phyloP scores from a whole-genome alignment of 225 moss, liverwort and hornwort genomes.

The Rhytidiadelphus loreus region DNA sequence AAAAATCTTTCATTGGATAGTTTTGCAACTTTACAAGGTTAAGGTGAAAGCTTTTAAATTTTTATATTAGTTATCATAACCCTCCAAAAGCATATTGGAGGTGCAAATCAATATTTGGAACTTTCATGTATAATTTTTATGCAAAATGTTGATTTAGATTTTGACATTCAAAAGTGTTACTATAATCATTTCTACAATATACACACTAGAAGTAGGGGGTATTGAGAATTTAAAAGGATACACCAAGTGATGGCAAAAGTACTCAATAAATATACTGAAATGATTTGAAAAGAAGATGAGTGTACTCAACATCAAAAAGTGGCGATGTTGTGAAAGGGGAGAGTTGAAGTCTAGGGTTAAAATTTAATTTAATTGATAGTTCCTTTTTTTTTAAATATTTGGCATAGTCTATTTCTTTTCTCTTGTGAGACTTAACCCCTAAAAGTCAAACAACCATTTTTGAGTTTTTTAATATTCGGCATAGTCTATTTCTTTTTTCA shows the following conservation, averaged over 20 bases:
- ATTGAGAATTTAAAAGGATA: not conserved
- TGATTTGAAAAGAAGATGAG: not conserved
- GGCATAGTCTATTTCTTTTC: too few relatives aligned
- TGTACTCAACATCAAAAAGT: not conserved
- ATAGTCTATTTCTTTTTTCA: rapidly evolving
- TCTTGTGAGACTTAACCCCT: not conserved
- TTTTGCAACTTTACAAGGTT: not conserved
- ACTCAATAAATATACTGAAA: not conserved
- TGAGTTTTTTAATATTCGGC: too few relatives aligned
- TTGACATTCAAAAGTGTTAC: not conserved
- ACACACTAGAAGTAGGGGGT: not conserved
- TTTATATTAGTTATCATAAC: not conserved
- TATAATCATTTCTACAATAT: not conserved
- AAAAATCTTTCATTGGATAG: too few relatives aligned
- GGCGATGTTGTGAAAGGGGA: too few relatives aligned
- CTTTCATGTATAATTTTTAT: not conserved
- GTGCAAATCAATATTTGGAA: not conserved
- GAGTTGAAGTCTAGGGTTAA: not conserved
- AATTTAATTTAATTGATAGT: not conserved
- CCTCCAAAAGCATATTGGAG: not conserved
- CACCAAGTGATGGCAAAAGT: not conserved
- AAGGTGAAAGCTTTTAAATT: not conserved
- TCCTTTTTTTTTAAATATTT: not conserved
- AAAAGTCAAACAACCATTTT: not conserved
- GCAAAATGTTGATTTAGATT: not conserved